Base-by-base conservation (phyloP, 2,329 filamentous ascomycete genomes). In the Beauveria rudraprayagi region DNA sequence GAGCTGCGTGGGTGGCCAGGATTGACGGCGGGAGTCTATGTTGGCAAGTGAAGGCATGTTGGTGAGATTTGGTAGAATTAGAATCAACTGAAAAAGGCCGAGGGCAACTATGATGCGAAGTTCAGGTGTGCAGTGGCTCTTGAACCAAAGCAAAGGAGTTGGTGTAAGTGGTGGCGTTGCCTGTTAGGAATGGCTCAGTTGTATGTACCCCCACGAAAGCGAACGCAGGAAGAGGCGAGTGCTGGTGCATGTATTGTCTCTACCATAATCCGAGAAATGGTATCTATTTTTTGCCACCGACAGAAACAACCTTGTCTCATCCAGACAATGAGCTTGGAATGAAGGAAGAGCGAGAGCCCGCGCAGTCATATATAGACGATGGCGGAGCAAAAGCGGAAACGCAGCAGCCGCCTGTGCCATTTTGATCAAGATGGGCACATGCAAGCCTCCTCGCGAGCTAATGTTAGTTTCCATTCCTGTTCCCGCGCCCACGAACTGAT, bases 1-100 rank as follows among this genome's bases (percentile, higher is more conserved):
- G 63, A 81, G 71, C 65, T 78, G 78, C n/a, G 78, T 79, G 2
- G 80, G 78, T 19, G 80, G 77, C 80, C 79, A 84, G 17, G 79
- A 80, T 66, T 79, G 79, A 64, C 76, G 72, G 61, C 70, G 74
- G 62, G 72, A 71, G 63, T 68, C 67, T 57, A 72, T 67, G 26
- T 67, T 60, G 19, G 70, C 67, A 10, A 71, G 66, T 40, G 70
- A 67, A 61, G 75, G 70, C 77, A 79, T 78, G 60, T 43, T 65
- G 61, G 16, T 28, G 11, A 26, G 6, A 9, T 40, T 37, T 16
- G 24, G 7, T 16, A 50, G 22, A 50, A n/a, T 11, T 1, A 52
- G 9, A 3, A 37, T 26, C 41, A 50, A 22, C 9, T 24, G 3
- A 28, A 50, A n/a, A 40, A 41, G 22, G 14, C 11, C 3, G 34